Evolutionary conservation across 2,329 filamentous ascomycete genomes (phyloP).

Genomic region (Didymella lethalis): DNA sequence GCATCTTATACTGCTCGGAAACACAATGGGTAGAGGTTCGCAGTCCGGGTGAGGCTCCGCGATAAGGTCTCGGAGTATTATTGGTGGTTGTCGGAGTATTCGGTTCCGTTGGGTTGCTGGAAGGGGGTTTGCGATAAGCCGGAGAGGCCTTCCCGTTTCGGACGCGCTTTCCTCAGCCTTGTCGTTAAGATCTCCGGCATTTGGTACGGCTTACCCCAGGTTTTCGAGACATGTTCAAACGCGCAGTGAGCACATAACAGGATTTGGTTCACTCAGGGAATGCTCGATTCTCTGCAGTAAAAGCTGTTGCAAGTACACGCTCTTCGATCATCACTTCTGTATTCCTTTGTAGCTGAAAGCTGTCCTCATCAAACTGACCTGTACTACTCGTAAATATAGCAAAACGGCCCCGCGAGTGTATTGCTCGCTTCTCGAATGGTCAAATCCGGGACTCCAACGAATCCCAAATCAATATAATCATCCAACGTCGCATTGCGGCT

Average conservation of each 20-base stretch:
- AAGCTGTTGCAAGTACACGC: no score
- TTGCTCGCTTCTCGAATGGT: neutral
- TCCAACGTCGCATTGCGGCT: neutral
- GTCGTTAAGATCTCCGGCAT: neutral
- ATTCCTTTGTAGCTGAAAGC: no score
- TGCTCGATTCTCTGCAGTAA: no score
- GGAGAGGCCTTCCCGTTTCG: neutral
- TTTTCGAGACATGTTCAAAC: no score
- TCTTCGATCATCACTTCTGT: no score
- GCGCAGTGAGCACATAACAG: no score
- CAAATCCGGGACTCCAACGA: neutral
- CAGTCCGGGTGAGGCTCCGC: conserved; percentile 2
- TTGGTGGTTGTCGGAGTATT: neutral
- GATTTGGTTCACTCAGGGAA: no score
- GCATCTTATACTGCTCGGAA: neutral
- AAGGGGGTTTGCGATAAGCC: neutral
- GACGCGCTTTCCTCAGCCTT: neutral
- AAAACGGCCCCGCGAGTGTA: neutral
- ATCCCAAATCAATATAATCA: neutral
- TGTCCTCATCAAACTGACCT: neutral
- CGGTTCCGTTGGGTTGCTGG: neutral
- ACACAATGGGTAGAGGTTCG: neutral
- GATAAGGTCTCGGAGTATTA: neutral
- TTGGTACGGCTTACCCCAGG: neutral
- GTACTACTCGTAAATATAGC: neutral